These are phyloP conservation scores for Conticribra weissflogii DNA, from an alignment of 108 stramenopile species.

Conservation along the genomic window DNA sequence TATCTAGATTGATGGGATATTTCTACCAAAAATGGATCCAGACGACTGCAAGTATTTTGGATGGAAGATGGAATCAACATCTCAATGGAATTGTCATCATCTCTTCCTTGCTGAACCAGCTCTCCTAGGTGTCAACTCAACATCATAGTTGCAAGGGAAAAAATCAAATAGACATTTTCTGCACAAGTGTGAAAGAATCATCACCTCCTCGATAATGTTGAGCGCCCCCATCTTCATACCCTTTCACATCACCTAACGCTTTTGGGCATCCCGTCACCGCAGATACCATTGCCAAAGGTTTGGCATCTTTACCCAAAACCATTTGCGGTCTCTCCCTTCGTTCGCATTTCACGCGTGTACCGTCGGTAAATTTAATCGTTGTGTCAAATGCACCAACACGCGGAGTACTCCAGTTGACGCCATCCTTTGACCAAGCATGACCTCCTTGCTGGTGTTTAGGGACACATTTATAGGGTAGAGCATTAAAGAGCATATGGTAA, in stretches of 20 bases:
- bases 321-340: constrained; percentile 42
- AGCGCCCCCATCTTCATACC: neutral
- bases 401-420: constrained; percentile 28
- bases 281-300: constrained; percentile 30
- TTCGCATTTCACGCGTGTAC: constrained; percentile 36
- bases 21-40: too few relatives aligned
- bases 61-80: too few relatives aligned
- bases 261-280: constrained; percentile 38
- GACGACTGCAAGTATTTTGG: too few relatives aligned
- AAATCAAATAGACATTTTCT: constrained; percentile 1
- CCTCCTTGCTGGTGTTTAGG: constrained; percentile 46
- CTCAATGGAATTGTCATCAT: too few relatives aligned
- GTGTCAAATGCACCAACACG: constrained; percentile 44
- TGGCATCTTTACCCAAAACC: constrained; percentile 27
- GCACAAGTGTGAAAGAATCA: constrained; percentile 37
- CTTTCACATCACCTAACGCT: constrained; percentile 13
- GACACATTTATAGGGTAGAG: constrained; percentile 37
- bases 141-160: neutral
- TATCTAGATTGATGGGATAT: too few relatives aligned
- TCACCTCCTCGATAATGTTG: constrained; percentile 31
- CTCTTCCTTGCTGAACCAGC: too few relatives aligned
- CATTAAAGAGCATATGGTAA: constrained; percentile 47
- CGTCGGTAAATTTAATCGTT: constrained; percentile 31
- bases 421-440: constrained; percentile 45
- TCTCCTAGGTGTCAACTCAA: too few relatives aligned